These are phyloP conservation scores for Astrocystis sublimbata DNA, from an alignment of 495 filamentous ascomycete species.

Conservation along the genomic window DNA sequence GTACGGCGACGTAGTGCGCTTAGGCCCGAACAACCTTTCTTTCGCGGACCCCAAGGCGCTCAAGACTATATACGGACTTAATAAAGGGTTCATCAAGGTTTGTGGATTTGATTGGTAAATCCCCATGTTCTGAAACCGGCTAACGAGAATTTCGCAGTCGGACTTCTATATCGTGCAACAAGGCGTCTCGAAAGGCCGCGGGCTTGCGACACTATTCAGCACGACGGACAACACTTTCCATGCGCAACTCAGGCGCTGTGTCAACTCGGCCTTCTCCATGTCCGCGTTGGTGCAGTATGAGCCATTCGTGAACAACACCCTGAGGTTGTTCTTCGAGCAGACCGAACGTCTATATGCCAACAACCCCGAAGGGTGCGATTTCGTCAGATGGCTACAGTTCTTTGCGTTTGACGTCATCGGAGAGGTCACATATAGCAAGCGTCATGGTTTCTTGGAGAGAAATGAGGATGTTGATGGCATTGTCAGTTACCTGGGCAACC, in stretches of 20 bases:
- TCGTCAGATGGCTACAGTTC: conserved; percentile 73
- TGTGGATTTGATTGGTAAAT: conserved; percentile 10
- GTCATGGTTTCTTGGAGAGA: conserved; percentile 63
- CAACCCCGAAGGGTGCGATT: conserved; percentile 57
- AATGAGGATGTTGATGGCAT: conserved; percentile 66
- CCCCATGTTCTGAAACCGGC: background rate
- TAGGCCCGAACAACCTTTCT: conserved; percentile 67
- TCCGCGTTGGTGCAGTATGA: conserved; percentile 70
- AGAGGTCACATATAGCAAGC: conserved; percentile 64
- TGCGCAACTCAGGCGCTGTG: conserved; percentile 65
- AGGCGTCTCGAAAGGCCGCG: conserved; percentile 62
- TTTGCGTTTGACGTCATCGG: conserved; percentile 80
- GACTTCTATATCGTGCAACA: conserved; percentile 72
- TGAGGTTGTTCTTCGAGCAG: conserved; percentile 62
- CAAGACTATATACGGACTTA: conserved; percentile 76
- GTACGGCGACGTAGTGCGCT: conserved; percentile 69
- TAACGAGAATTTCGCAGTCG: conserved; percentile 52
- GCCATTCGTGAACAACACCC: conserved; percentile 69
- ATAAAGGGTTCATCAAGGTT: conserved; percentile 80
- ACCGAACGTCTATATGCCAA: conserved; percentile 61
- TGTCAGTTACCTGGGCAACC: conserved; percentile 52
- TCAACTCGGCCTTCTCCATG: conserved; percentile 75
- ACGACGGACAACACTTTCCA: conserved; percentile 75
- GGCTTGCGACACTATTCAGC: conserved; percentile 73
- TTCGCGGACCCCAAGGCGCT: conserved; percentile 67